These are phyloP conservation scores for Periconia digitata DNA, from an alignment of 2,329 filamentous ascomycete genomes.

Conservation along the genomic window DNA sequence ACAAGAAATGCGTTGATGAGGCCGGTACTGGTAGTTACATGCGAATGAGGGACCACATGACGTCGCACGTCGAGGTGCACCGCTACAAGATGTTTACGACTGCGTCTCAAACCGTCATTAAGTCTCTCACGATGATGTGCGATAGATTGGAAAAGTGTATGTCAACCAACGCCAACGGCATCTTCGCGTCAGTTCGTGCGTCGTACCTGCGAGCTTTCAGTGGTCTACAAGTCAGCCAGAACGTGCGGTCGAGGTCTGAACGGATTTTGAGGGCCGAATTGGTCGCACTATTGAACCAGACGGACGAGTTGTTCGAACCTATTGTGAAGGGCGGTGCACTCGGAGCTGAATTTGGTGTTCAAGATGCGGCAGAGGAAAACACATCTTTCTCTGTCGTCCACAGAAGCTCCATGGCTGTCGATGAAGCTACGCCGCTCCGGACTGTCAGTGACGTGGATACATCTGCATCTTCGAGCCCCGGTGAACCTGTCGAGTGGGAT, in stretches of 20 bases:
- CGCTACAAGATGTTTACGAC: constrained; percentile 51
- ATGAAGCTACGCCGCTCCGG: too few relatives aligned
- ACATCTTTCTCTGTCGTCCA: too few relatives aligned
- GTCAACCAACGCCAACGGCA: constrained; percentile 49
- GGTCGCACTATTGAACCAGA: constrained; percentile 15
- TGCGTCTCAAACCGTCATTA: constrained; percentile 47
- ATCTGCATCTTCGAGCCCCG: too few relatives aligned
- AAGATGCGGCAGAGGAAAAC: neutral
- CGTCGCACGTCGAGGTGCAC: constrained; percentile 43
- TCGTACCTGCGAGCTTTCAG: constrained; percentile 44
- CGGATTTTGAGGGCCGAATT: constrained; percentile 16
- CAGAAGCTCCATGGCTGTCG: too few relatives aligned
- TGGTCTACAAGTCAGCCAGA: constrained; percentile 15
- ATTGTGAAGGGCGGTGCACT: constrained; percentile 20
- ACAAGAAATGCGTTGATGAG: constrained; percentile 50
- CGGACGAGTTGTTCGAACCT: constrained; percentile 24
- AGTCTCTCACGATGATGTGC: constrained; percentile 46
- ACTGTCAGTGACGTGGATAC: too few relatives aligned
- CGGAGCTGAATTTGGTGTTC: constrained; percentile 1
- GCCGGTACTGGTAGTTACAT: constrained; percentile 49
- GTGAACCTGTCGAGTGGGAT: too few relatives aligned
- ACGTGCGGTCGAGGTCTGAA: constrained; percentile 17
- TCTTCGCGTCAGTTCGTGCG: constrained; percentile 37
- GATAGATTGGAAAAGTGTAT: constrained; percentile 47
- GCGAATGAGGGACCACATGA: constrained; percentile 58